phyloP scores from a whole-genome alignment of 192 early-diverging fungal genomes.

The Oehlia diaphana region DNA sequence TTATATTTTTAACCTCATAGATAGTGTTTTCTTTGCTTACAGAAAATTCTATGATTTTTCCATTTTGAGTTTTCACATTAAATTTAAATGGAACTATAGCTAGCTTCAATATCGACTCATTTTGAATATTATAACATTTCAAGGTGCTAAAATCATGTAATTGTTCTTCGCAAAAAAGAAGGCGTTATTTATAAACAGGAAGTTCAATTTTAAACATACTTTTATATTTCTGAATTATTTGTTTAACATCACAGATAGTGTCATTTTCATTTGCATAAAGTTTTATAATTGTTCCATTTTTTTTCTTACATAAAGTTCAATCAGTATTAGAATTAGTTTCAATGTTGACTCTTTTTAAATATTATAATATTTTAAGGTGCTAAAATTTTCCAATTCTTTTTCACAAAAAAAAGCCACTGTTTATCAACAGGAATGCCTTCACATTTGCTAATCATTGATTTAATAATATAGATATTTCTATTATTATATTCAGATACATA shows the following conservation, averaged over 20 bases:
- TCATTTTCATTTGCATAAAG: constrained; percentile 70
- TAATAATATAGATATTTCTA: constrained; percentile 14
- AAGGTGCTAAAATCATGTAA: constrained; percentile 69
- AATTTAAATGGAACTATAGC: constrained; percentile 65
- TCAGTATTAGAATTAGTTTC: background rate
- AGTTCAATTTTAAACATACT: constrained; percentile 59
- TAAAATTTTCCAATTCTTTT: background rate
- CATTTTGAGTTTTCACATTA: constrained; percentile 73
- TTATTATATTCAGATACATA: constrained; percentile 55
- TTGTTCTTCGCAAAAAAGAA: constrained; percentile 76
- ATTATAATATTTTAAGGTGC: background rate
- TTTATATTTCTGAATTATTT: constrained; percentile 61
- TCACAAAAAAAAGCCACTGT: background rate
- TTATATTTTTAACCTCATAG: constrained; percentile 78
- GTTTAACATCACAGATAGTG: constrained; percentile 72
- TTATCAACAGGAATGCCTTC: background rate
- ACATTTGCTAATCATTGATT: too few species aligned
- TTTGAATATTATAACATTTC: constrained; percentile 73
- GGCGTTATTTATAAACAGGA: constrained; percentile 66
- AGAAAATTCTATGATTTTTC: constrained; percentile 74
- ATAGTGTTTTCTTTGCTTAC: constrained; percentile 74
- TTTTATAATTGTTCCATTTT: constrained; percentile 89
- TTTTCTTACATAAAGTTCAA: constrained; percentile 69
- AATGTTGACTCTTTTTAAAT: background rate
- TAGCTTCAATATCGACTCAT: constrained; percentile 63